phyloP scores from a whole-genome alignment of 2,329 filamentous ascomycete genomes.

The Pseudofabraea citricarpa region DNA sequence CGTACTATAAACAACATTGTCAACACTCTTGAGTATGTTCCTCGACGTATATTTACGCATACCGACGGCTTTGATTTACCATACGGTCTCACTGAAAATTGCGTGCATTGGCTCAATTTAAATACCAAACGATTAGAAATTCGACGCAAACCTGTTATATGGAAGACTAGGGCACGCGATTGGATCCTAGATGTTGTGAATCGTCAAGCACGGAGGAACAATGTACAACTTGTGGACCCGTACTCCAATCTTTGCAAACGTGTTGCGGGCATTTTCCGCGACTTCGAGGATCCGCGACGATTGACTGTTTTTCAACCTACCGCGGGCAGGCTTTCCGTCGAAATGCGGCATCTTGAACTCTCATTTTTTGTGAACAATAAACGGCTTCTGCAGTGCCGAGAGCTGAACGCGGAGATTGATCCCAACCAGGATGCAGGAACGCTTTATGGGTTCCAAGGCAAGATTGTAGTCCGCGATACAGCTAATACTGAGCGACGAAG shows the following conservation, averaged over 20 bases:
- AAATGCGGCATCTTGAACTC: conserved; percentile 47
- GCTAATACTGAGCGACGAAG: conserved; percentile 37
- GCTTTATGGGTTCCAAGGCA: conserved; percentile 54
- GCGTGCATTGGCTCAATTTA: conserved; percentile 56
- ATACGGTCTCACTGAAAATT: conserved; percentile 40
- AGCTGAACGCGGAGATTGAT: conserved; percentile 49
- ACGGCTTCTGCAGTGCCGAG: conserved; percentile 37
- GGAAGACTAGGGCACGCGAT: conserved; percentile 31
- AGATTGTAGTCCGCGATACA: conserved; percentile 48
- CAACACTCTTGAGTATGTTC: conserved; percentile 30
- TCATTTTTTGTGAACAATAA: conserved; percentile 43
- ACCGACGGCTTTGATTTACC: conserved; percentile 42
- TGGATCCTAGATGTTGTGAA: conserved; percentile 34
- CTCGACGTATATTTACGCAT: conserved; percentile 25
- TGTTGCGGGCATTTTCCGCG: conserved; percentile 39
- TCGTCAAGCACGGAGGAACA: conserved; percentile 23
- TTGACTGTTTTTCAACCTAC: conserved; percentile 42
- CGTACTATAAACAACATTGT: too few relatives aligned
- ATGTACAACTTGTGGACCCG: conserved; percentile 41
- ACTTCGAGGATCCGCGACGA: conserved; percentile 40
- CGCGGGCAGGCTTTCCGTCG: conserved; percentile 32
- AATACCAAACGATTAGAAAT: conserved; percentile 42
- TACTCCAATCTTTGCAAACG: conserved; percentile 34
- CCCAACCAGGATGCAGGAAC: conserved; percentile 53
- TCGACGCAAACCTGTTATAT: conserved; percentile 36